Evolutionary conservation across 768 basidiomycete genomes (phyloP), one percentile per base, ranked within the genome.

Genomic region (Phaeotremella skinneri): DNA sequence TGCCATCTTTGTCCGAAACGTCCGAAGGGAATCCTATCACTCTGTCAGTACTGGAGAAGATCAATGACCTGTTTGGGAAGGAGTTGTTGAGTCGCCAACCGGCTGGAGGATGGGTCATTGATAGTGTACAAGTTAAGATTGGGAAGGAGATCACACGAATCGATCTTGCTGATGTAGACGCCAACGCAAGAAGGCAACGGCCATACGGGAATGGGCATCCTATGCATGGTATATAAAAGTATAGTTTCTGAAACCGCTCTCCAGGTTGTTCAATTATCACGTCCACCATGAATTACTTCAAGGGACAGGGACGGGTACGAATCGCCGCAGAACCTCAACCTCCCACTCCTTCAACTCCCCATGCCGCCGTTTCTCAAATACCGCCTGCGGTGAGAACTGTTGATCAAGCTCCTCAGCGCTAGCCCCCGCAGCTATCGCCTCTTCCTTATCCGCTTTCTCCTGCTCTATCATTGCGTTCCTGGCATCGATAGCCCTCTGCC

Each of bases 261-360:
- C n/a, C n/a, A n/a, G n/a, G n/a, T n/a, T n/a, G n/a, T n/a, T n/a
- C n/a, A n/a, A n/a, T n/a, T n/a, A n/a, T 45, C 43, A 7, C 7
- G 13, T 45, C 23, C 43, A 45, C 7, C 21, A 6, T 14, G 43
- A 45, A 7, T 21, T 6, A 7, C 13, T 7, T 13, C 7, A 45
- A 13, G 71, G 71, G 23, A 73, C 64, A n/a, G 64, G 62, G 6
- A 74, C 72, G 25, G 45, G 37, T 5, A 65, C 58, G 61, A 77
- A 77, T 32, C 70, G 81, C 59, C 84, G 82, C 47, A 92, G 79
- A 48, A 97, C 82, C 69, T 85, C 85, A 57, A 83, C 80, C 77
- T 98, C 94, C 94, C 94, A 98, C 34, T 78, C 78, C 61, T 84
- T 84, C 13, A 84, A 84, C 27, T 74, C 67, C 59, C 82, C 78